These are phyloP conservation scores for Camelina hispida DNA, from an alignment of 345 rosid genomes.

Conservation along the genomic window DNA sequence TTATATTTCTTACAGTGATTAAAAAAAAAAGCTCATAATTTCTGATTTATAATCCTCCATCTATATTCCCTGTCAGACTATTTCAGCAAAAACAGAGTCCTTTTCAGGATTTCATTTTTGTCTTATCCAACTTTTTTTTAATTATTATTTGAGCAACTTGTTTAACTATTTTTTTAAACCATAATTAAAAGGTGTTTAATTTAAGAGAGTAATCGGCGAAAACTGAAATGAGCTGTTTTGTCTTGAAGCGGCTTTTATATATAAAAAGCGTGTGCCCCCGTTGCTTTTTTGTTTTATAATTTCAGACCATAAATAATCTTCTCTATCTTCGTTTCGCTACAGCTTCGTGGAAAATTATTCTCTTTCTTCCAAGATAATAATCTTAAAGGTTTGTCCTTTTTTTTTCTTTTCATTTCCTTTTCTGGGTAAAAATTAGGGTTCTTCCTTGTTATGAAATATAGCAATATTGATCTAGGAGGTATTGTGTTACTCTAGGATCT, in stretches of 20 bases:
- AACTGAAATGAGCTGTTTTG: conserved; percentile 37
- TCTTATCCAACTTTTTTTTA: conserved; percentile 10
- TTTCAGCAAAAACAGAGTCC: conserved; percentile 24
- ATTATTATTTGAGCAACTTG: background rate
- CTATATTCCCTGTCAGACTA: conserved; percentile 13
- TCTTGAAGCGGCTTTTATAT: conserved; percentile 27
- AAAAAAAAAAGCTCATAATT: background rate
- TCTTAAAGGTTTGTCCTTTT: conserved; percentile 26
- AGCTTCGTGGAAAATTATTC: conserved; percentile 32
- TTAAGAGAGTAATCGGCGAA: conserved; percentile 1
- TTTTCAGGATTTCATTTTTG: conserved; percentile 32
- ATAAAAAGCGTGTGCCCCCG: conserved; percentile 37
- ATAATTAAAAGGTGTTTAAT: conserved; percentile 29
- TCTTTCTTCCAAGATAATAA: conserved; percentile 17
- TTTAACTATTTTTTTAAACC: background rate
- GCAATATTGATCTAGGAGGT: conserved; percentile 4
- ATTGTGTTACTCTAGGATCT: background rate
- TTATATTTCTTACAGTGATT: background rate
- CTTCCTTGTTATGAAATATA: conserved; percentile 15
- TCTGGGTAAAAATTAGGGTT: conserved; percentile 21
- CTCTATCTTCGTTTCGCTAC: conserved; percentile 15
- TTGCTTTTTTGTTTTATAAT: background rate
- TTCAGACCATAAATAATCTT: conserved; percentile 25
- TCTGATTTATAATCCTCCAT: background rate
- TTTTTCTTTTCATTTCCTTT: background rate